Evolutionary conservation across 352 stramenopile genomes (phyloP).

Genomic region (Pythium phragmitis): DNA sequence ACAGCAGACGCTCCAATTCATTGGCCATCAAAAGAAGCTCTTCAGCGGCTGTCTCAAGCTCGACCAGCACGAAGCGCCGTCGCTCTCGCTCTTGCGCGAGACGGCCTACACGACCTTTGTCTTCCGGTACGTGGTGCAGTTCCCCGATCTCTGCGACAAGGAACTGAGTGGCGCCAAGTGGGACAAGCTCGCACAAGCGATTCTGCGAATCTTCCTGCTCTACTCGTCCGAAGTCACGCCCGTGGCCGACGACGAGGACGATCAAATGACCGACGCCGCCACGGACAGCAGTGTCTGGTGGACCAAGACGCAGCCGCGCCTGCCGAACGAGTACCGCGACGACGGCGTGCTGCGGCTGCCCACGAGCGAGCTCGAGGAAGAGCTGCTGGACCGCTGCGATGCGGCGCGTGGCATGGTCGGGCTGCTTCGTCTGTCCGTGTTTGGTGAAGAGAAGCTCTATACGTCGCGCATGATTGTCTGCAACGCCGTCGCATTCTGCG

Average conservation of each 20-base stretch:
- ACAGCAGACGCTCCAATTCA: conserved; percentile 52
- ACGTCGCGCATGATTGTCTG: conserved; percentile 79
- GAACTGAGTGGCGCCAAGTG: conserved; percentile 60
- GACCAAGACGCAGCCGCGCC: conserved; percentile 34
- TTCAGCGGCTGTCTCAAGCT: conserved; percentile 70
- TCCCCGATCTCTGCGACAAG: conserved; percentile 65
- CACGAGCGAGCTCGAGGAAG: conserved; percentile 27
- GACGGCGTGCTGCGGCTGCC: conserved; percentile 25
- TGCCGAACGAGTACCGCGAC: conserved; percentile 56
- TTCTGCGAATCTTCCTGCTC: conserved; percentile 68
- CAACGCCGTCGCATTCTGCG: conserved; percentile 73
- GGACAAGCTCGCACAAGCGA: conserved; percentile 71
- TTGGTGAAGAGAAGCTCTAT: conserved; percentile 81
- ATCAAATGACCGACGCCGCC: conserved; percentile 30
- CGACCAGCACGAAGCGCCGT: conserved; percentile 36
- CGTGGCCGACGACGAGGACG: conserved; percentile 25
- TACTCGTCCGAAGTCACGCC: conserved; percentile 61
- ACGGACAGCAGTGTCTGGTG: conserved; percentile 50
- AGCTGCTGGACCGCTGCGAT: conserved; percentile 23
- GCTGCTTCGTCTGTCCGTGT: conserved; percentile 58
- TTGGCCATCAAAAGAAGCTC: conserved; percentile 70
- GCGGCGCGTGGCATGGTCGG: conserved; percentile 21
- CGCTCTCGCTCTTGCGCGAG: conserved; percentile 64
- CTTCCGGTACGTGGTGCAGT: conserved; percentile 78
- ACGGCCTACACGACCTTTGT: conserved; percentile 77